Evolutionary conservation across 2,329 filamentous ascomycete species (phyloP).

Genomic region (Blumeria hordei): DNA sequence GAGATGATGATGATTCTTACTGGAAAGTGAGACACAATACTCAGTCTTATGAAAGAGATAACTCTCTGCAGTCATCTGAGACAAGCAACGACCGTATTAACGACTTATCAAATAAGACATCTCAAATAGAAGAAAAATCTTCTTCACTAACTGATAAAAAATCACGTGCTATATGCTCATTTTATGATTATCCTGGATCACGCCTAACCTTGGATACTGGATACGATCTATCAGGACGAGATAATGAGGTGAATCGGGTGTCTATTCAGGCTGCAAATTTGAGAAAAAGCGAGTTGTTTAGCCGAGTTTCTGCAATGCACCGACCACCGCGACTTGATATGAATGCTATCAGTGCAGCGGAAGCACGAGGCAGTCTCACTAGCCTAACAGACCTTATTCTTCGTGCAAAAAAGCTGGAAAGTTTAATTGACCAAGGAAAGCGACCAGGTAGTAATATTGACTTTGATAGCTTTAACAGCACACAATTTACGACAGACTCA

Average conservation of each 20-base stretch:
- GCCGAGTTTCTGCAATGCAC: slow-evolving; percentile 26
- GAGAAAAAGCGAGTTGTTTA: too few relatives aligned
- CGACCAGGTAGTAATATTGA: slow-evolving; percentile 34
- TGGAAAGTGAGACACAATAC: slow-evolving; percentile 33
- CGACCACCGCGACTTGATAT: slow-evolving; percentile 58
- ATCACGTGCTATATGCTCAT: slow-evolving; percentile 2
- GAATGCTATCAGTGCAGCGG: slow-evolving; percentile 55
- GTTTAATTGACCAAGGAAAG: slow-evolving; percentile 66
- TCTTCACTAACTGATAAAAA: slow-evolving; percentile 4
- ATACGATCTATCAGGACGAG: too few relatives aligned
- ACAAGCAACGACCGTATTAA: slow-evolving; percentile 4
- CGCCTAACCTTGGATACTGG: too few relatives aligned
- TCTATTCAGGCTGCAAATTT: too few relatives aligned
- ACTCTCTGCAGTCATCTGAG: slow-evolving; percentile 18
- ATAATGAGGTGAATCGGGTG: too few relatives aligned
- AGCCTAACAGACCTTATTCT: slow-evolving; percentile 79
- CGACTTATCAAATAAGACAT: slow-evolving; percentile 15
- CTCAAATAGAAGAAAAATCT: background rate
- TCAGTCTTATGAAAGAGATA: slow-evolving; percentile 31
- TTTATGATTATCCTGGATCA: too few relatives aligned
- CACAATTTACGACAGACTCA: slow-evolving; percentile 9
- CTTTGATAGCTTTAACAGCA: slow-evolving; percentile 20
- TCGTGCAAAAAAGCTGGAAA: slow-evolving; percentile 64
- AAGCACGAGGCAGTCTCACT: slow-evolving; percentile 70
- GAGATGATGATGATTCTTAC: slow-evolving; percentile 19